Evolutionary conservation across 148 eudicot genomes (phyloP), one percentile per base, ranked within the genome.

Genomic region (Chenopodium berlandieri): DNA sequence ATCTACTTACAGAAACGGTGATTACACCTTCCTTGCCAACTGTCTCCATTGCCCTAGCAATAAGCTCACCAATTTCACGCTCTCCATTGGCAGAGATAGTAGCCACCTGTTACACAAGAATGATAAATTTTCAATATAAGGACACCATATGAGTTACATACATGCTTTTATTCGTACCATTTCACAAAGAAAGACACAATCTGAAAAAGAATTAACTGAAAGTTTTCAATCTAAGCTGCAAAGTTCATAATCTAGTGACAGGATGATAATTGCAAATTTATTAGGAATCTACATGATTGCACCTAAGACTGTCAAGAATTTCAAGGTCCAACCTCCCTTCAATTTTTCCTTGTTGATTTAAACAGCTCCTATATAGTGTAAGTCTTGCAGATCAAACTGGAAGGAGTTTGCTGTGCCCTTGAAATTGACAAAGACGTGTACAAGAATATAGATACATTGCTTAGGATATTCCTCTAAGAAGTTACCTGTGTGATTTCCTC

Each of bases 1-100:
- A 75, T 71, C 62, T 82, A 78, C 98, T 96, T 73, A 96, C 99
- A 77, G 97, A 82, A 84, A 96, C 91, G 76, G 97, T 94, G 58
- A 96, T 94, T 50, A 96, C 92, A 73, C 99, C 99, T 87, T 94
- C 95, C 85, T 92, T 94, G 78, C 99, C 99, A 82, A 96, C 98
- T 92, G 92, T 96, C 84, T 91, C 98, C 98, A 96, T 92, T 25
- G 99, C 98, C 63, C 90, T 84, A 20, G 98, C 99, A 77, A 96
- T 86, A 64, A 94, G 78, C 81, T 96, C 94, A 76, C 99, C 98
- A 84, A 96, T 96, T 82, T 92, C 97, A 80, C 88, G 90, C 74
- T 96, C 99, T 31, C 98, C 97, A 82, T 94, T 96, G 14, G 99
- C 99, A 73, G 98, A 94, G 66, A 96, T 94, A 82, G 98, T 96